These are phyloP conservation scores for Ocimum tenuiflorum DNA, from an alignment of 257 asterid genomes.

Conservation along the genomic window DNA sequence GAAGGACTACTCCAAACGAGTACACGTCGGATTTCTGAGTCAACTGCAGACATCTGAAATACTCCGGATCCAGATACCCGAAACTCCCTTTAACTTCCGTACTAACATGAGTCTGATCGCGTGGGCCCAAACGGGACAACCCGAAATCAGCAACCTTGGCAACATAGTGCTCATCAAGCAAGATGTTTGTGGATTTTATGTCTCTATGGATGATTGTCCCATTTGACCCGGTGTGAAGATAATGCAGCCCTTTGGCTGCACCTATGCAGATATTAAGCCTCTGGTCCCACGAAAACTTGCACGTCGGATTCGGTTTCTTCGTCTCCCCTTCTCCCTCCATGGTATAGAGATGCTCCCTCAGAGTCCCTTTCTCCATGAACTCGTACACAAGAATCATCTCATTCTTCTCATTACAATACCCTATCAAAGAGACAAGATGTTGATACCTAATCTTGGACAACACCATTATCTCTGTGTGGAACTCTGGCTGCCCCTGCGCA, in stretches of 20 bases:
- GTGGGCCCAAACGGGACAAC: conserved; percentile 36
- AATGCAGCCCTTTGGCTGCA: conserved; percentile 47
- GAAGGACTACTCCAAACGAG: conserved; percentile 62
- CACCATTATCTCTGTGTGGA: conserved; percentile 47
- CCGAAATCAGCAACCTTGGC: conserved; percentile 67
- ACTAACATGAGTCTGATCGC: conserved; percentile 38
- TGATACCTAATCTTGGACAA: conserved; percentile 50
- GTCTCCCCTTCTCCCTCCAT: not conserved
- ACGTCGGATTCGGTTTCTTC: not conserved
- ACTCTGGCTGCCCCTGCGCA: conserved; percentile 48
- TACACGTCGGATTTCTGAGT: conserved; percentile 59
- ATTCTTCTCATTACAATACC: conserved; percentile 44
- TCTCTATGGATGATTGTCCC: conserved; percentile 50
- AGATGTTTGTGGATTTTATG: conserved; percentile 58
- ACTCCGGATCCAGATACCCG: conserved; percentile 62
- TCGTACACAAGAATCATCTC: conserved; percentile 60
- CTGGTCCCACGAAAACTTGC: conserved; percentile 37
- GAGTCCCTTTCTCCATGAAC: conserved; percentile 58
- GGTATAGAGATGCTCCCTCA: conserved; percentile 47
- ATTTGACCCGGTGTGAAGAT: conserved; percentile 44
- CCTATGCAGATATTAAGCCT: conserved; percentile 48
- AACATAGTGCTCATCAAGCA: conserved; percentile 43
- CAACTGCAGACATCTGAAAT: conserved; percentile 24
- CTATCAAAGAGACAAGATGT: conserved; percentile 55
- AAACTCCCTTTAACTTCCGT: conserved; percentile 55